Evolutionary conservation across 2,329 filamentous ascomycete species (phyloP).

Genomic region (Penicillium sp.): DNA sequence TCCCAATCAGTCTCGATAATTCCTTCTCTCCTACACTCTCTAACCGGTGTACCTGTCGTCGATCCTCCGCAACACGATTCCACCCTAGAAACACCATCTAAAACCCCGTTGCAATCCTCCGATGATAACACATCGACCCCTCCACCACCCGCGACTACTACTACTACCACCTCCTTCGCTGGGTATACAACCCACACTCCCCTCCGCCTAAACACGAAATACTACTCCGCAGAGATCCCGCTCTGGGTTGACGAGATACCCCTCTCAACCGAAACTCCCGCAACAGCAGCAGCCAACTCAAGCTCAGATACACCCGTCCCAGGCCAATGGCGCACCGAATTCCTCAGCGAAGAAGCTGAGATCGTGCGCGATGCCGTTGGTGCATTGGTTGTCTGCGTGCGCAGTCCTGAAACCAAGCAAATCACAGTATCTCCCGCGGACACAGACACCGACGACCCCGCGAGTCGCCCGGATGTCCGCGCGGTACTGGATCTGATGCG

Average conservation of each 20-base stretch:
- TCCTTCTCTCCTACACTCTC: constrained; percentile 44
- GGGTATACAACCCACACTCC: constrained; percentile 55
- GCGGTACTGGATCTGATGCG: constrained; percentile 42
- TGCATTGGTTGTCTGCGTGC: constrained; percentile 48
- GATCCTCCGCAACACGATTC: constrained; percentile 30
- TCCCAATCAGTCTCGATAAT: constrained; percentile 44
- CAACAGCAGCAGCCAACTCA: background rate
- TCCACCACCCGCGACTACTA: constrained; percentile 21
- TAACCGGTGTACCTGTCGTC: constrained; percentile 43
- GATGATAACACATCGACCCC: background rate
- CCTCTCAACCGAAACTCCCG: constrained; percentile 13
- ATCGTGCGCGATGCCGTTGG: constrained; percentile 55
- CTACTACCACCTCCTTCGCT: constrained; percentile 45
- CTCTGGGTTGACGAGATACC: constrained; percentile 57
- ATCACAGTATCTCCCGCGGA: constrained; percentile 4
- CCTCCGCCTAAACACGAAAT: constrained; percentile 49
- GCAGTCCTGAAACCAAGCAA: constrained; percentile 30
- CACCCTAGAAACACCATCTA: constrained; percentile 8
- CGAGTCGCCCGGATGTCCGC: constrained; percentile 31
- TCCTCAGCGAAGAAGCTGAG: constrained; percentile 48
- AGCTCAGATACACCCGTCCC: constrained; percentile 1
- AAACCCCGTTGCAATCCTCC: constrained; percentile 8
- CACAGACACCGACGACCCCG: constrained; percentile 7
- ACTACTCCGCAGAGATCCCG: constrained; percentile 52
- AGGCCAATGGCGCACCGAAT: constrained; percentile 48